Conservation (phyloP, 305 asterid genomes). For the Rubia balearica region DNA sequence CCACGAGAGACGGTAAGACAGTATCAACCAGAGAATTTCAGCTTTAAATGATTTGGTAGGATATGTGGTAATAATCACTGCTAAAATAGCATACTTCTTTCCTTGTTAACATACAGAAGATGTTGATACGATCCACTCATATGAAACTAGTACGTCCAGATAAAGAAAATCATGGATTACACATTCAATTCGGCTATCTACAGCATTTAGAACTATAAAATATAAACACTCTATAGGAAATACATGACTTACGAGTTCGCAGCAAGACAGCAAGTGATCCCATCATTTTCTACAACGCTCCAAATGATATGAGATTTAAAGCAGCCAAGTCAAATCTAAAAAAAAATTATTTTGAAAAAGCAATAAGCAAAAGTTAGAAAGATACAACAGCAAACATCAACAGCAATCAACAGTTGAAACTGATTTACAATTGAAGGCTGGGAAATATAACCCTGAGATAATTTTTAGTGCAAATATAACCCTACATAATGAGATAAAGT, state of each 20-base stretch:
- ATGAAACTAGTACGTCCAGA: too few species aligned
- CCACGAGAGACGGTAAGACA: not conserved
- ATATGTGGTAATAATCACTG: not conserved
- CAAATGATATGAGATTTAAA: not conserved
- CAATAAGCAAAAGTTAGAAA: not conserved
- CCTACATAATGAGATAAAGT: too few species aligned
- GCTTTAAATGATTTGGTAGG: not conserved
- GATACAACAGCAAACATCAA: not conserved
- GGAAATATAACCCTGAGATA: too few species aligned
- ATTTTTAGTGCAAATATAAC: too few species aligned
- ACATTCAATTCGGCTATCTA: not conserved
- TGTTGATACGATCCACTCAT: not conserved
- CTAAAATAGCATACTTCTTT: not conserved
- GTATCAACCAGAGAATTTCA: not conserved
- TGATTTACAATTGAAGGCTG: too few species aligned
- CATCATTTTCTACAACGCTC: not conserved
- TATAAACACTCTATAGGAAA: not conserved
- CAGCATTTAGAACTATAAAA: not conserved
- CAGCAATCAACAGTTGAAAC: too few species aligned
- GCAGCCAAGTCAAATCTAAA: not conserved
- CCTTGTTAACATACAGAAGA: not conserved
- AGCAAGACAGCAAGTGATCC: constrained; percentile 33
- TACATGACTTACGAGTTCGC: constrained; percentile 75
- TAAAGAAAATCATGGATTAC: too few species aligned
- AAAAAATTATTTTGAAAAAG: not conserved